Percentiles rank a stretch among this genome's conserved stretches.
These are phyloP conservation scores for Aspergillaceae sp. DNA, from an alignment of 2,329 filamentous ascomycete species.

Conservation along the genomic window DNA sequence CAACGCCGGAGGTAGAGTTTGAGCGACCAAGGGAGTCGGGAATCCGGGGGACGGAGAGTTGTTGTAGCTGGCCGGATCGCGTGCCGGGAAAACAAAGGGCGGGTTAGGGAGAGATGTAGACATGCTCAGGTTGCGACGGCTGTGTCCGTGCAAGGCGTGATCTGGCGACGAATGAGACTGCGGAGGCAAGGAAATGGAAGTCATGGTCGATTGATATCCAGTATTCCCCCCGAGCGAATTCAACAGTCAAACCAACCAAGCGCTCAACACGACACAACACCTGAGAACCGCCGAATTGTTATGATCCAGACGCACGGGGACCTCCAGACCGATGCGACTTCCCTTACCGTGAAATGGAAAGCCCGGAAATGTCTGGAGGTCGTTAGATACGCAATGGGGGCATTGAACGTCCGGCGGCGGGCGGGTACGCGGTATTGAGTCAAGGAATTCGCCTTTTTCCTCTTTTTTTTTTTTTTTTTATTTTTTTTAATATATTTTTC, in stretches of 20 bases:
- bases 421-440: too few species aligned
- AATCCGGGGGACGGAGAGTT: constrained; percentile 35
- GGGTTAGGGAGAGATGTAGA: constrained; percentile 47
- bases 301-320: constrained; percentile 16
- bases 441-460: background rate
- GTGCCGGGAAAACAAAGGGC: constrained; percentile 54
- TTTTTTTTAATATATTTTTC: background rate
- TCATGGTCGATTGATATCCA: constrained; percentile 16
- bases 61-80: constrained; percentile 30
- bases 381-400: constrained; percentile 12
- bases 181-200: constrained; percentile 30
- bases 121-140: constrained; percentile 21
- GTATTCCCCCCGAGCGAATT: constrained; percentile 1
- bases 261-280: background rate
- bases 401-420: constrained; percentile 11
- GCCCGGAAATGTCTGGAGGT: constrained; percentile 18
- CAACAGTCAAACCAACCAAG: background rate
- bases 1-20: constrained; percentile 28
- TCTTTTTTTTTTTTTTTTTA: too few species aligned
- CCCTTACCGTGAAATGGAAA: constrained; percentile 14
- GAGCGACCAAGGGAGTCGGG: constrained; percentile 38
- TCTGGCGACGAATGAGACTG: constrained; percentile 20
- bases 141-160: constrained; percentile 11
- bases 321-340: constrained; percentile 22
- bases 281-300: constrained; percentile 5